Conservation (phyloP, 768 basidiomycete genomes). For the Tricholoma hemisulphureum region DNA sequence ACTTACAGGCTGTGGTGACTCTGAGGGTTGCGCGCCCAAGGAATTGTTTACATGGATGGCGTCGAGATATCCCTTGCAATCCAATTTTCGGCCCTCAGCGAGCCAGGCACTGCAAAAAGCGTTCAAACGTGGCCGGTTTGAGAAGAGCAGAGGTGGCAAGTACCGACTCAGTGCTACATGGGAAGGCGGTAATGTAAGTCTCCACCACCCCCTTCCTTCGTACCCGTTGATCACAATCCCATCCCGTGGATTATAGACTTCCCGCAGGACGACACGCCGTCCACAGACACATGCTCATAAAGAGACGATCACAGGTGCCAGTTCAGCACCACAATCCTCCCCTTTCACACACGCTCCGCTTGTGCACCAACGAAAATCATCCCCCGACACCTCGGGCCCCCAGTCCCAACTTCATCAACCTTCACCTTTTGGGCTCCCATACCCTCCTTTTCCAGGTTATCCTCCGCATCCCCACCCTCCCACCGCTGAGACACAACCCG, state of each 20-base stretch:
- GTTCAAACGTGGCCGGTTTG: constrained; percentile 74
- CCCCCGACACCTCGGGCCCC: constrained; percentile 12
- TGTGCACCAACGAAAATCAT: constrained; percentile 36
- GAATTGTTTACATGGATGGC: constrained; percentile 85
- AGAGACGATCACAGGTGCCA: constrained; percentile 22
- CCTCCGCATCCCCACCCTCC: constrained; percentile 25
- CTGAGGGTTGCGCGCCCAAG: constrained; percentile 82
- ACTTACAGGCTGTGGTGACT: constrained; percentile 59
- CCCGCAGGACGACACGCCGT: constrained; percentile 73
- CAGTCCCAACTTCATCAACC: constrained; percentile 4
- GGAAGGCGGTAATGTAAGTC: constrained; percentile 78
- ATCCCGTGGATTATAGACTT: constrained; percentile 51
- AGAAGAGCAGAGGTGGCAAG: constrained; percentile 70
- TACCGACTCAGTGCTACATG: constrained; percentile 75
- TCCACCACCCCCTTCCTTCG: background rate
- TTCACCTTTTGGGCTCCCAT: constrained; percentile 11
- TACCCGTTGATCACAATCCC: background rate
- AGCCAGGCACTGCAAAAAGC: constrained; percentile 89
- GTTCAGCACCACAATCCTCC: constrained; percentile 34
- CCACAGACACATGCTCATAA: constrained; percentile 52
- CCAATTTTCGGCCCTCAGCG: constrained; percentile 87
- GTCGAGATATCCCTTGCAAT: constrained; percentile 74
- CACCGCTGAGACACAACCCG: constrained; percentile 25
- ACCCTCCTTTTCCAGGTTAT: constrained; percentile 13
- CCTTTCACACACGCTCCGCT: constrained; percentile 63